phyloP scores from a whole-genome alignment of 2,329 filamentous ascomycete genomes.

The Didymella pinodella region DNA sequence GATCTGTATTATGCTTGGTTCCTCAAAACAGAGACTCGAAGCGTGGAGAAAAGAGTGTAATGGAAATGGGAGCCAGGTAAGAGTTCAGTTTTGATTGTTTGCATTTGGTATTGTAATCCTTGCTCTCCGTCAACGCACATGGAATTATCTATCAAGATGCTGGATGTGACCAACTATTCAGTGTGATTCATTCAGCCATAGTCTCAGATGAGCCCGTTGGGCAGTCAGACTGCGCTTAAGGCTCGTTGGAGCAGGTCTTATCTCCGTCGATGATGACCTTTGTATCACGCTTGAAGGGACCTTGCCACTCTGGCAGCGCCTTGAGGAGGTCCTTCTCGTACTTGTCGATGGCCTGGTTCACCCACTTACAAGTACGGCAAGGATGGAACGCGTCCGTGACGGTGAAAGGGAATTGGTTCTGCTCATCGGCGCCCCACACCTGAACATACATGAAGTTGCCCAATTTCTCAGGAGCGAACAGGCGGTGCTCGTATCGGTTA shows the following conservation, averaged over 20 bases:
- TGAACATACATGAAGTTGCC: slow-evolving; percentile 7
- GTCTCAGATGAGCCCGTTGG: background rate
- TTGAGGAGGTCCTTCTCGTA: background rate
- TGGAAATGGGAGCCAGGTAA: background rate
- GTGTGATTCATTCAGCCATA: too few relatives aligned
- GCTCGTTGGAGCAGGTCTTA: slow-evolving; percentile 2
- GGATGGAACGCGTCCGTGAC: slow-evolving; percentile 2
- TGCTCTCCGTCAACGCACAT: background rate
- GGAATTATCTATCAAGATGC: too few relatives aligned
- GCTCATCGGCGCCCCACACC: background rate
- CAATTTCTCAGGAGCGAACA: background rate
- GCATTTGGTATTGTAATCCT: background rate
- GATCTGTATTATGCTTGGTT: background rate
- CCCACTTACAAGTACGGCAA: slow-evolving; percentile 2
- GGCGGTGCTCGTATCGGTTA: background rate
- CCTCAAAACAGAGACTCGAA: background rate
- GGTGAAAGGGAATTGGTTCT: background rate
- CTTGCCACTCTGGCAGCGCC: background rate
- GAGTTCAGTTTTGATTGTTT: background rate
- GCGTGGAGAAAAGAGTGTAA: background rate
- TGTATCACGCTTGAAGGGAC: slow-evolving; percentile 1
- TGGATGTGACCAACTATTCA: too few relatives aligned
- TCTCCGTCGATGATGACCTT: slow-evolving; percentile 1
- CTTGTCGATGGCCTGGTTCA: slow-evolving; percentile 5
- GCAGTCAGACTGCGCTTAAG: background rate